Conservation (phyloP, 129 eudicot genomes). For the Escallonia herrerae region DNA sequence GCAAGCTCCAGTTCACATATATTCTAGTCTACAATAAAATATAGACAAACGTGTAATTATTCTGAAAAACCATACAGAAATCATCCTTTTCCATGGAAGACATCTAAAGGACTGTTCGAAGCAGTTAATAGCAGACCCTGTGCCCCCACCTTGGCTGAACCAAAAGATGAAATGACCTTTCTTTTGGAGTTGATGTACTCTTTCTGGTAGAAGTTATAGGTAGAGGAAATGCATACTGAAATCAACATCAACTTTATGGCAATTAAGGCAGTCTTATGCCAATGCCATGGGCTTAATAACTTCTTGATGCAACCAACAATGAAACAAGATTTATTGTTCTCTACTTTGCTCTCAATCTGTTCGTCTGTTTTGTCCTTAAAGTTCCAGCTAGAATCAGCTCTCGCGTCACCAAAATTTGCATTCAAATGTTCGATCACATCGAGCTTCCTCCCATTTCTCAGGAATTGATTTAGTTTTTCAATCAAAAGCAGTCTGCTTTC, state of each 20-base stretch:
- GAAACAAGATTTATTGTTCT: neutral
- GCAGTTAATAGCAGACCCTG: neutral
- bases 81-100: constrained; percentile 19
- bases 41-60: too few relatives aligned
- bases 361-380: constrained; percentile 2
- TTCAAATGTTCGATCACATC: constrained; percentile 20
- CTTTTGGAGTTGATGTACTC: neutral
- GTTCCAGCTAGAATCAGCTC: constrained; percentile 8
- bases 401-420: constrained; percentile 11
- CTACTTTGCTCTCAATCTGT: neutral
- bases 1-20: too few relatives aligned
- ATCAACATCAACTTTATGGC: constrained; percentile 8
- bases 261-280: neutral
- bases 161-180: neutral
- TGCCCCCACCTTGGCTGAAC: neutral
- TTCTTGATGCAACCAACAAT: neutral
- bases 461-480: constrained; percentile 8
- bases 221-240: constrained; percentile 7
- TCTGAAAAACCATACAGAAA: neutral
- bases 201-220: neutral
- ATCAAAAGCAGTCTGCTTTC: constrained; percentile 17
- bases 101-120: constrained; percentile 9
- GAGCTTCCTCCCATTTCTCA: constrained; percentile 1
- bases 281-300: constrained; percentile 2
- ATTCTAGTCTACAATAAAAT: too few relatives aligned